Evolutionary conservation across 441 rosid genomes (phyloP).

Genomic region (Corymbia calophylla): DNA sequence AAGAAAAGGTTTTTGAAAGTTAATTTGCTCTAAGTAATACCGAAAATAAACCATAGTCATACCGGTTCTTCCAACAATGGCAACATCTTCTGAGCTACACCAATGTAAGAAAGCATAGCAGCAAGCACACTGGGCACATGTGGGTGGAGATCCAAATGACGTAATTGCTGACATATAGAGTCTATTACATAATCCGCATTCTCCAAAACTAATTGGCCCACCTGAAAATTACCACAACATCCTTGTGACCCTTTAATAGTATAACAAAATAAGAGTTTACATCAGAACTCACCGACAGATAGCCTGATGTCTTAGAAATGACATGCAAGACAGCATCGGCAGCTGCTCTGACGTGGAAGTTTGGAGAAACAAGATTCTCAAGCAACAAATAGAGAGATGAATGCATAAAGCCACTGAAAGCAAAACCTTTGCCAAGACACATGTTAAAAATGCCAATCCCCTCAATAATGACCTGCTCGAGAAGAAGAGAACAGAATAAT

Average conservation of each 20-base stretch:
- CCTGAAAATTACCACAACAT: slow-evolving; percentile 31
- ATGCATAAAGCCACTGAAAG: slow-evolving; percentile 87
- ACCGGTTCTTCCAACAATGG: slow-evolving; percentile 97
- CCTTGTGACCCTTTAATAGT: background rate
- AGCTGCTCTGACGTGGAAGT: slow-evolving; percentile 70
- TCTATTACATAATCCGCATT: slow-evolving; percentile 93
- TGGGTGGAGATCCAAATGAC: slow-evolving; percentile 88
- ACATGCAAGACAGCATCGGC: slow-evolving; percentile 75
- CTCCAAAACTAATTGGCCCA: slow-evolving; percentile 79
- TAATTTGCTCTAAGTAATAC: background rate
- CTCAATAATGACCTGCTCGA: slow-evolving; percentile 57
- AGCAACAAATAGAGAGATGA: slow-evolving; percentile 84
- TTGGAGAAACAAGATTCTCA: slow-evolving; percentile 68
- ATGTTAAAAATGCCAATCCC: slow-evolving; percentile 77
- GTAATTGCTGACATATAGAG: slow-evolving; percentile 84
- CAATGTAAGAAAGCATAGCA: slow-evolving; percentile 90
- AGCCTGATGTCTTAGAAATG: slow-evolving; percentile 51
- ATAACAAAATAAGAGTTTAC: background rate
- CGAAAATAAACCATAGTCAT: slow-evolving; percentile 5
- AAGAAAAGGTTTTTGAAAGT: background rate
- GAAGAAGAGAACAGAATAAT: slow-evolving; percentile 1
- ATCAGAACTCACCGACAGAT: slow-evolving; percentile 50
- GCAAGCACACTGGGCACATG: slow-evolving; percentile 93
- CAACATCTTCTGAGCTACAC: slow-evolving; percentile 73
- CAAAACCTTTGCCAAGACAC: slow-evolving; percentile 72